phyloP scores from a whole-genome alignment of 306 rosid species.

The Gynostemma pentaphyllum region DNA sequence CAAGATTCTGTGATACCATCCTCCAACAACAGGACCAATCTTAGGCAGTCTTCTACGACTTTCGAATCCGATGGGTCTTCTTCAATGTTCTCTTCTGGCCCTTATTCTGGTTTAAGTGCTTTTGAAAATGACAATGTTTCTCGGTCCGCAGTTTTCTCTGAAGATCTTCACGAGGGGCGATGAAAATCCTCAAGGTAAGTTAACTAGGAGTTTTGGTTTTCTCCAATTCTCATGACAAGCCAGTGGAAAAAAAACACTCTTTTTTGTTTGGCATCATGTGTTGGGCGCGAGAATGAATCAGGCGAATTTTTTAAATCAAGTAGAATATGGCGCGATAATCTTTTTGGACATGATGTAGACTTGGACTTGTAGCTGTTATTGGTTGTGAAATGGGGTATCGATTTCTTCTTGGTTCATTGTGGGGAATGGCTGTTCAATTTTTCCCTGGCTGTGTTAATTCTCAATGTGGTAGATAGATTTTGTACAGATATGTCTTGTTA shows the following conservation, averaged over 20 bases:
- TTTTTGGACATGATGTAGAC: constrained; percentile 10
- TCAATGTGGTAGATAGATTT: constrained; percentile 27
- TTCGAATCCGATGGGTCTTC: constrained; percentile 90
- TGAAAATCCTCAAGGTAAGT: constrained; percentile 23
- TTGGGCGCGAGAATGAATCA: neutral
- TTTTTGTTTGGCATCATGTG: constrained; percentile 2
- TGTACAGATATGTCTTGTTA: constrained; percentile 33
- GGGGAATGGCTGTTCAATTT: constrained; percentile 19
- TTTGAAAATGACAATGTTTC: constrained; percentile 72
- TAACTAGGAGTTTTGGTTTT: constrained; percentile 3
- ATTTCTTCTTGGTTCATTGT: constrained; percentile 18
- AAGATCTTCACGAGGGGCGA: constrained; percentile 98
- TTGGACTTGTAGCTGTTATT: constrained; percentile 17
- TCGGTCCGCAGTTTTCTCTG: constrained; percentile 77
- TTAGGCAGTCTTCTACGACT: constrained; percentile 73
- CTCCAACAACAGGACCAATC: constrained; percentile 53
- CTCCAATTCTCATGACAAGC: neutral
- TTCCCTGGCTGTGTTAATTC: constrained; percentile 23
- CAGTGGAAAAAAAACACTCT: neutral
- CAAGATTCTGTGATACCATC: constrained; percentile 44
- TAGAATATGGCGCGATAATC: neutral
- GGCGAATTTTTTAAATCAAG: neutral
- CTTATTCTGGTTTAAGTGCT: constrained; percentile 74
- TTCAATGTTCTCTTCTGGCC: constrained; percentile 91
- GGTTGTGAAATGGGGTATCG: constrained; percentile 11